These are phyloP conservation scores for Hyaloscypha variabilis DNA, from an alignment of 495 filamentous ascomycete species.

Conservation along the genomic window DNA sequence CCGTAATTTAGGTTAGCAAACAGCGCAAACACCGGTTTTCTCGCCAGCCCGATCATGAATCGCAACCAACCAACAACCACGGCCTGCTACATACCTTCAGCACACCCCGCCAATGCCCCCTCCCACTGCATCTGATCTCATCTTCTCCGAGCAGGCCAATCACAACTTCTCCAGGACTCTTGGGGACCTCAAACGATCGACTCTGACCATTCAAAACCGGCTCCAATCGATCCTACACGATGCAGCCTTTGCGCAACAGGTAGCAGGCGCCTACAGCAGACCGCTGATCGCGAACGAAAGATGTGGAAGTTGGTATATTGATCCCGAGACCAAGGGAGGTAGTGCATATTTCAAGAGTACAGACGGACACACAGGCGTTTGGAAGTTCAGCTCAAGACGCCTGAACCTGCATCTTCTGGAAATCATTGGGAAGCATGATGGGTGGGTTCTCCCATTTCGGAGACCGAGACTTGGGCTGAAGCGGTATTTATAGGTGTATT, in stretches of 20 bases:
- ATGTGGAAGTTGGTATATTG: constrained; percentile 95
- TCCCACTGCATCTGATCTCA: constrained; percentile 38
- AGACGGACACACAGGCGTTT: constrained; percentile 88
- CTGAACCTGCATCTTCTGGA: constrained; percentile 81
- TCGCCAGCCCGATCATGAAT: neutral
- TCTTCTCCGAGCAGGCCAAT: constrained; percentile 54
- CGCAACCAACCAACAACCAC: neutral
- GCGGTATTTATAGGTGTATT: constrained; percentile 62
- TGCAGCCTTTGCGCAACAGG: constrained; percentile 64
- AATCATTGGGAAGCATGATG: constrained; percentile 60
- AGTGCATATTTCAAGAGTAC: constrained; percentile 97
- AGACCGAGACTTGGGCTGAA: neutral
- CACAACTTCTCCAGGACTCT: constrained; percentile 56
- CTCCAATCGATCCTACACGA: constrained; percentile 73
- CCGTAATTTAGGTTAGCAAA: too few relatives aligned
- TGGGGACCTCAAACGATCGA: constrained; percentile 65
- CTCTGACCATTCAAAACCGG: constrained; percentile 79
- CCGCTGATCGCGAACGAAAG: constrained; percentile 92
- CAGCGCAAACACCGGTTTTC: neutral
- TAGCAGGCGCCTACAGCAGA: constrained; percentile 53
- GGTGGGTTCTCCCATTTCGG: constrained; percentile 44
- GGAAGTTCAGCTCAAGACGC: constrained; percentile 82
- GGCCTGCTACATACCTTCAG: too few relatives aligned
- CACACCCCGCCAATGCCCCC: constrained; percentile 9
- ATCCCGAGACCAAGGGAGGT: constrained; percentile 61